Base-by-base conservation (phyloP, 441 rosid species). In the Adansonia rubrostipa region DNA sequence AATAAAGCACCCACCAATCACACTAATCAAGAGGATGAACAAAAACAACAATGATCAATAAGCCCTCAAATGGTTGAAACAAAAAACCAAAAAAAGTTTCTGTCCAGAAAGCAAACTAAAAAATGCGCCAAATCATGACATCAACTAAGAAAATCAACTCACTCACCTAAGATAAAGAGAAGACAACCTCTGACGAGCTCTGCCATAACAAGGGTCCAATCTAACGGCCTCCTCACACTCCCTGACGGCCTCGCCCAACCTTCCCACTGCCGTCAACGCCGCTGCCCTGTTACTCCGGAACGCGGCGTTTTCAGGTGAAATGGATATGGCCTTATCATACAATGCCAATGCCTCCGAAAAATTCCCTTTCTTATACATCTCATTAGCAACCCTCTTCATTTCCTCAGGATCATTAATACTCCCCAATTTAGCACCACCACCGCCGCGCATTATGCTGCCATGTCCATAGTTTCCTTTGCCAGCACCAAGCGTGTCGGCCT, bases 381-480 rank as follows among this genome's bases (percentile, higher is more conserved):
- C 95, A 80, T 91, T 91, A 50, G 91, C 95, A 22, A 83, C 84
- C 63, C 74, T 91, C 86, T 89, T 91, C 86, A 87, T 77, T 79
- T 87, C 88, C 82, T 87, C 86, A 1, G 92, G 82, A 57, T 89
- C 87, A 15, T 80, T 13, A 9, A 9, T 0, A 3, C 73, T 33
- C 75, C 60, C 70, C 77, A 68, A 42, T 65, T 66, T 68, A 48
- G 74, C 79, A 57, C 63, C 74, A 44, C 61, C 42, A 9, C 81
- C 78, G 71, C 79, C 89, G 64, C 91, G 83, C 28, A 91, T 80
- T 42, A 91, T 86, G 77, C 87, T 91, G 7, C 95, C 95, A 75
- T 87, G 95, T 3, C 93, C 95, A 77, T 91, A 91, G 68, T 89
- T 86, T 2, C 93, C 93, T 6, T 85, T 84, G 8, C 95, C 91